Evolutionary conservation across 1,284 basidiomycete species (phyloP).

Genomic region (Sporisorium iseilematis-ciliati): DNA sequence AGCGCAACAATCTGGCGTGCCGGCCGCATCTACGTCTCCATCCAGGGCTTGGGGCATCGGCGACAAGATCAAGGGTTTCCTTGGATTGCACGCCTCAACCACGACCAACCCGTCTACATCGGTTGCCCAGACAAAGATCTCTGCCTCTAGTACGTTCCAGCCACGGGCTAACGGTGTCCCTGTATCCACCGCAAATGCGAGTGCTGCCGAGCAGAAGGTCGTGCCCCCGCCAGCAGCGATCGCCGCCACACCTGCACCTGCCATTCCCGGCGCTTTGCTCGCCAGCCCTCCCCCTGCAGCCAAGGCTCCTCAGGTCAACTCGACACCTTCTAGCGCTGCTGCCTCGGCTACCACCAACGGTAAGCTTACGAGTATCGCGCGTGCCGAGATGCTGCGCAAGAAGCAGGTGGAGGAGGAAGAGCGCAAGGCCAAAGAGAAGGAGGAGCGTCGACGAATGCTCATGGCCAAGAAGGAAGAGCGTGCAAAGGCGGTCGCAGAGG

Average conservation of each 20-base stretch:
- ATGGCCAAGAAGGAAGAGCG: conserved; percentile 49
- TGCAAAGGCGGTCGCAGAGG: conserved; percentile 45
- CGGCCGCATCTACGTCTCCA: conserved; percentile 36
- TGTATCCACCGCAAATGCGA: conserved; percentile 1
- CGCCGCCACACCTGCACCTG: conserved; percentile 9
- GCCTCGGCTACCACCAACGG: conserved; percentile 24
- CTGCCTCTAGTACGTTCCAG: conserved; percentile 38
- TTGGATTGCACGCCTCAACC: conserved; percentile 51
- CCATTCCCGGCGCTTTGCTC: conserved; percentile 42
- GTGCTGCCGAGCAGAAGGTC: conserved; percentile 6
- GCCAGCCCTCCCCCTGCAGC: conserved; percentile 28
- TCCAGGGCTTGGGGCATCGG: conserved; percentile 52
- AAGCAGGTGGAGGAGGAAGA: conserved; percentile 57
- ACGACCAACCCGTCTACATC: conserved; percentile 28
- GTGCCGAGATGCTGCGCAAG: conserved; percentile 53
- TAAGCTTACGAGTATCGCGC: conserved; percentile 50
- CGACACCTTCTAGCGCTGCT: conserved; percentile 28
- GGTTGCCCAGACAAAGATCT: conserved; percentile 36
- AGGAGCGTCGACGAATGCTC: conserved; percentile 51
- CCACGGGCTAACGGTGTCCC: conserved; percentile 27
- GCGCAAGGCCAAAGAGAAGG: conserved; percentile 51
- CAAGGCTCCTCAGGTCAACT: conserved; percentile 33
- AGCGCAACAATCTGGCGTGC: conserved; percentile 22
- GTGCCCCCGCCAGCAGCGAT: conserved; percentile 6
- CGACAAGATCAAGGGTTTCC: conserved; percentile 58